Evolutionary conservation across 352 stramenopile genomes (phyloP), one percentile per base, ranked within the genome.

Genomic region (Thalassiosira livingstoniorum): DNA sequence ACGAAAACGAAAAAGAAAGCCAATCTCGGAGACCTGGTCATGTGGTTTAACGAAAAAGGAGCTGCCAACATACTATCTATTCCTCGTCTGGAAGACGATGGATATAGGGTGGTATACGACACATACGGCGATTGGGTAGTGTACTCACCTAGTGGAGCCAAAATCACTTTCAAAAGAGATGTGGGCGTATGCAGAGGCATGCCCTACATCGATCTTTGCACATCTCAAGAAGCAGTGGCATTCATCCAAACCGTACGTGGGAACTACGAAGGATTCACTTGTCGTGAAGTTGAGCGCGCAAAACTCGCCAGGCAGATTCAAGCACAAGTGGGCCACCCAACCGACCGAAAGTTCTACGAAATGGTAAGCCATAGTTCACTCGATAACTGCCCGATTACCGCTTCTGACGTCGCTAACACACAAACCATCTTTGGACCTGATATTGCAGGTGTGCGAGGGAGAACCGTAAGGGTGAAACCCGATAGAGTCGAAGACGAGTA

Each of bases 21-120:
- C 7, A 47, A 18, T 7, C 15, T 18, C 39, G 39, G 39, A 18
- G 39, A 47, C 39, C 39, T 47, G 15, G 7, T 15, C 29, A 55
- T 82, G 25, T 82, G 74, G 74, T 76, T 61, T 34, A 25, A 82
- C 69, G n/a, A 32, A 27, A 34, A 55, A 27, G 78, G 39, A 1
- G 64, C 78, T 55, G 67, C 72, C 18, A 86, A 86, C 73, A 74
- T 86, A 27, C 43, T 86, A 0, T 71, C 55, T 0, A 39, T 86
- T 0, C 27, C 32, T 1, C 42, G n/a, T 3, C 31, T 86, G 0
- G 15, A 47, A 15, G 37, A 11, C 2, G 57, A 75, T 34, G 29
- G 35, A 4, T 79, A 79, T 61, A 54, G 64, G 1, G 39, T 82
- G 0, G 70, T 39, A 0, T 70, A 78, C 25, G 65, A 86, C 15